Percentiles rank a stretch among this genome's conserved stretches.
phyloP scores from a whole-genome alignment of 495 filamentous ascomycete genomes.

The Cercophora newfieldiana region DNA sequence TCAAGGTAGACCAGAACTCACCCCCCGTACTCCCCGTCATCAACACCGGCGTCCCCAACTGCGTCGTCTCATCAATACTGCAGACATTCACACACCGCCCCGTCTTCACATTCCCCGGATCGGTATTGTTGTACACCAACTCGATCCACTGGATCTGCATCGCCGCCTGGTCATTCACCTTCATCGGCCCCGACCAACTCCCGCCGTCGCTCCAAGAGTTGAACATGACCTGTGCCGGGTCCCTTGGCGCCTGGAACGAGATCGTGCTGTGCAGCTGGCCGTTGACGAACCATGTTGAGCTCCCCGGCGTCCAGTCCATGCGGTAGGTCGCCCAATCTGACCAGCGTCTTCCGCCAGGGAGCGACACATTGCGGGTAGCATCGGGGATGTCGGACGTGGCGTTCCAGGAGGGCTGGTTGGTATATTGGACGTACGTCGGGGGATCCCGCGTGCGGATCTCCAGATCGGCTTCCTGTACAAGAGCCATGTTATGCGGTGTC shows the following conservation, averaged over 20 bases:
- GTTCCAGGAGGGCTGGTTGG: slow-evolving; percentile 67
- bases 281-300: slow-evolving; percentile 68
- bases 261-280: slow-evolving; percentile 55
- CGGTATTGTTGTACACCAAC: slow-evolving; percentile 64
- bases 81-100: slow-evolving; percentile 45
- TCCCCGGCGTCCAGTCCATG: slow-evolving; percentile 66
- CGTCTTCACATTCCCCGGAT: slow-evolving; percentile 21
- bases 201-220: slow-evolving; percentile 79
- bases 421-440: slow-evolving; percentile 59
- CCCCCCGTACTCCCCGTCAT: no score
- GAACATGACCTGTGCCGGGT: slow-evolving; percentile 61
- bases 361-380: slow-evolving; percentile 47
- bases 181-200: slow-evolving; percentile 71
- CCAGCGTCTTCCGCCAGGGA: slow-evolving; percentile 53
- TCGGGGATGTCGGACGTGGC: slow-evolving; percentile 44
- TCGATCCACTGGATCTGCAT: slow-evolving; percentile 76
- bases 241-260: slow-evolving; percentile 61
- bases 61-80: slow-evolving; percentile 50
- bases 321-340: slow-evolving; percentile 67
- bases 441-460: slow-evolving; percentile 70
- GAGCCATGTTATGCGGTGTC: slow-evolving; percentile 30
- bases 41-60: slow-evolving; percentile 38
- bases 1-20: not conserved
- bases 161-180: slow-evolving; percentile 53
- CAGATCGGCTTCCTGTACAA: slow-evolving; percentile 71